These are phyloP conservation scores for Nicotiana otophora DNA, from an alignment of 257 asterid species.

Conservation along the genomic window DNA sequence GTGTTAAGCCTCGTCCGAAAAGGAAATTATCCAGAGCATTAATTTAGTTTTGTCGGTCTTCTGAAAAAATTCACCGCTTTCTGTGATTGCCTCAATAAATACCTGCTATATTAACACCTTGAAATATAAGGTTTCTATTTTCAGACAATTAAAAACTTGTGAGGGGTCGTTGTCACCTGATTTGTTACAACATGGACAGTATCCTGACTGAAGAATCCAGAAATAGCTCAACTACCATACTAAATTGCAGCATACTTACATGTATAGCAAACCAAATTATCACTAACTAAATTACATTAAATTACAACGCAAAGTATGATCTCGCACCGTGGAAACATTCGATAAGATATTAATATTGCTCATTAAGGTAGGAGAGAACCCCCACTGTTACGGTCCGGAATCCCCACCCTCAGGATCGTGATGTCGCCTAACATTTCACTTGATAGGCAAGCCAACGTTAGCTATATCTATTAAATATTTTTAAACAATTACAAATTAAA, in stretches of 20 bases:
- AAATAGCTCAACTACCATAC: constrained; percentile 86
- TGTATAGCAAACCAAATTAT: constrained; percentile 10
- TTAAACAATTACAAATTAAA: too few species aligned
- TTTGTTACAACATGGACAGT: constrained; percentile 57
- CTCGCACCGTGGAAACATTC: not conserved
- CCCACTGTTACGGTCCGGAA: too few species aligned
- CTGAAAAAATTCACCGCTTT: constrained; percentile 57
- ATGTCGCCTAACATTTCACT: too few species aligned
- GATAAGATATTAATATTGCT: not conserved
- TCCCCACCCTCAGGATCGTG: too few species aligned
- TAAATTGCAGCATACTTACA: constrained; percentile 85
- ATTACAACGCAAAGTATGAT: too few species aligned
- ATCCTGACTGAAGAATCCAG: constrained; percentile 86
- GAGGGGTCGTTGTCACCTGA: constrained; percentile 38
- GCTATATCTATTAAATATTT: too few species aligned
- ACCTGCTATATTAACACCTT: constrained; percentile 31
- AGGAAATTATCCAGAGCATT: not conserved
- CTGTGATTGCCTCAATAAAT: constrained; percentile 64
- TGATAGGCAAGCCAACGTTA: too few species aligned
- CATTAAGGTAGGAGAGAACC: not conserved
- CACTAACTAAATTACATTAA: not conserved
- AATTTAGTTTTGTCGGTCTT: constrained; percentile 14
- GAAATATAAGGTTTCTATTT: constrained; percentile 19
- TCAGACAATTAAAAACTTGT: not conserved
- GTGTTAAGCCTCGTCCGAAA: not conserved